These are phyloP conservation scores for Auxenochlorella pyrenoidosa DNA, from an alignment of 139 green algal species.

Conservation along the genomic window DNA sequence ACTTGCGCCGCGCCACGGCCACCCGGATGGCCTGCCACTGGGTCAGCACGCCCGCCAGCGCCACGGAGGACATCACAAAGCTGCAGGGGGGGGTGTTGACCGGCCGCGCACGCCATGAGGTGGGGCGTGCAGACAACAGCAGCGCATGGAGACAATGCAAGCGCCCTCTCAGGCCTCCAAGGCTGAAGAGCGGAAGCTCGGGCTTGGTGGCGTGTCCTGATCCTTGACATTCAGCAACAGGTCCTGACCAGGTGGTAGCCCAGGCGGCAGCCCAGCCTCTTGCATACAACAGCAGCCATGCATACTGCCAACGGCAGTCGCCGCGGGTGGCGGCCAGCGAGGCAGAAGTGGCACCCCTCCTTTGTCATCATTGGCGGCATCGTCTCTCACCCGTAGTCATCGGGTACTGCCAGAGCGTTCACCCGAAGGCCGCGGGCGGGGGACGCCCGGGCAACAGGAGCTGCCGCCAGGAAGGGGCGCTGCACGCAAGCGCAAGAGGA, in stretches of 20 bases:
- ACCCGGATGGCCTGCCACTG: constrained; percentile 33
- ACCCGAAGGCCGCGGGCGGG: not conserved
- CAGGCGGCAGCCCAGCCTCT: too few relatives aligned
- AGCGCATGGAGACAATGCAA: not conserved
- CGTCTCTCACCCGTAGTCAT: constrained; percentile 24
- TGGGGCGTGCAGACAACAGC: too few relatives aligned
- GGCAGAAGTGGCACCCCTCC: not conserved
- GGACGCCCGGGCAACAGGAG: not conserved
- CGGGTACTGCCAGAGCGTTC: constrained; percentile 16
- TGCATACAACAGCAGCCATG: not conserved
- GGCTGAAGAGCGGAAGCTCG: too few relatives aligned
- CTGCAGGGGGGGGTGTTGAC: constrained; percentile 1
- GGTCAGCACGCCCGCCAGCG: not conserved
- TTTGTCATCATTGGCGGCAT: not conserved
- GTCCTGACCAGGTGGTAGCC: too few relatives aligned
- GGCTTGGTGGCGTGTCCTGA: too few relatives aligned
- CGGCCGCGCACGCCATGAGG: too few relatives aligned
- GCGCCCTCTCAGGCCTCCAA: too few relatives aligned
- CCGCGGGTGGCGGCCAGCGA: not conserved
- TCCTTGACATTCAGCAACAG: not conserved
- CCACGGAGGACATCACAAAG: constrained; percentile 16
- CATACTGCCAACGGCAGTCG: not conserved
- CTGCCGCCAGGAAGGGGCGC: not conserved
- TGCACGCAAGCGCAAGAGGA: not conserved
- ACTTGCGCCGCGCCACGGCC: constrained; percentile 15